Conservation (phyloP, 257 asterid species). For the Plectranthus barbatus region DNA sequence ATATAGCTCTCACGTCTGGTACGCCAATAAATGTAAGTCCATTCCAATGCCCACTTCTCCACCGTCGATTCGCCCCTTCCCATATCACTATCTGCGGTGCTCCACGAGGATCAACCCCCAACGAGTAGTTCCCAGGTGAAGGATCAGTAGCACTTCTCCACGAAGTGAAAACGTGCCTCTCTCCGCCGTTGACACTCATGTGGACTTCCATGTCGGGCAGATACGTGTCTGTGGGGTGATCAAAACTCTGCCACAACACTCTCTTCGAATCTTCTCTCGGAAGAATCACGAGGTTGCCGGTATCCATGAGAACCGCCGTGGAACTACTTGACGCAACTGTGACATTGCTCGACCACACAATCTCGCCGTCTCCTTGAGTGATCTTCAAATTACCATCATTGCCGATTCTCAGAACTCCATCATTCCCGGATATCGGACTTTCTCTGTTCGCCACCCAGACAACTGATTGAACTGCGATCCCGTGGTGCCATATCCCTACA, state of each 20-base stretch:
- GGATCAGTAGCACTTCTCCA: constrained; percentile 62
- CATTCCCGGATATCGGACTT: constrained; percentile 39
- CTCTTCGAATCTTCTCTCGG: neutral
- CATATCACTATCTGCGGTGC: constrained; percentile 71
- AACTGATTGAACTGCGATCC: constrained; percentile 20
- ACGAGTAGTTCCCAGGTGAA: constrained; percentile 44
- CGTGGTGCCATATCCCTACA: constrained; percentile 59
- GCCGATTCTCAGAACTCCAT: constrained; percentile 30
- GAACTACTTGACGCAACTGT: constrained; percentile 21
- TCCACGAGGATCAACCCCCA: constrained; percentile 67
- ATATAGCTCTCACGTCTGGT: constrained; percentile 23
- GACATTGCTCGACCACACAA: constrained; percentile 38
- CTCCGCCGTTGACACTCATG: constrained; percentile 15
- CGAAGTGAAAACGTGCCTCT: constrained; percentile 34
- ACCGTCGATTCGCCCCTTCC: constrained; percentile 48
- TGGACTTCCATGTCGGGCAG: constrained; percentile 49
- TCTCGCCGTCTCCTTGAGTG: constrained; percentile 18
- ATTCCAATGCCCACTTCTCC: constrained; percentile 79
- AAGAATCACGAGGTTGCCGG: constrained; percentile 37
- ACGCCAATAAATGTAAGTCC: constrained; percentile 47
- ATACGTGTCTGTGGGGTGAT: too few relatives aligned
- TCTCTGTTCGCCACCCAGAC: constrained; percentile 79
- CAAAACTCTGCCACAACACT: constrained; percentile 49
- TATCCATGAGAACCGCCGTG: constrained; percentile 31
- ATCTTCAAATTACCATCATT: constrained; percentile 37